These are phyloP conservation scores for Cordyceps javanica DNA, from an alignment of 2,329 filamentous ascomycete genomes.

Conservation along the genomic window DNA sequence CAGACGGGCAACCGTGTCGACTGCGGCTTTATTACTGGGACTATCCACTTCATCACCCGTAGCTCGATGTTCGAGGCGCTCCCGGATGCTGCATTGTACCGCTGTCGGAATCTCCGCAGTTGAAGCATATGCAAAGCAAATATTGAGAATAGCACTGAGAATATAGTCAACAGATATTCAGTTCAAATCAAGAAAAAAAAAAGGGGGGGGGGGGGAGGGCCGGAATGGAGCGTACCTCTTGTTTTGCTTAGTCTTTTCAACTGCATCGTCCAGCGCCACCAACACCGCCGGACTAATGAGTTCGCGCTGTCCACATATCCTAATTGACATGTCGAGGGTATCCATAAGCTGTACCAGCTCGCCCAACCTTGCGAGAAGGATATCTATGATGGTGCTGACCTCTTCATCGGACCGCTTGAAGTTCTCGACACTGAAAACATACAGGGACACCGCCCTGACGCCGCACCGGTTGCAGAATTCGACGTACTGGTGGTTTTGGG, in stretches of 20 bases:
- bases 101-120: neutral
- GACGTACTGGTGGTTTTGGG: neutral
- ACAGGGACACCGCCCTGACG: conserved; percentile 85
- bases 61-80: conserved; percentile 44
- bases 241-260: conserved; percentile 74
- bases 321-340: conserved; percentile 71
- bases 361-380: conserved; percentile 80
- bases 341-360: conserved; percentile 82
- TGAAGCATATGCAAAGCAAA: neutral
- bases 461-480: conserved; percentile 62
- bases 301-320: conserved; percentile 70
- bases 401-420: conserved; percentile 89
- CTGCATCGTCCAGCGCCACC: conserved; percentile 71
- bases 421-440: conserved; percentile 93
- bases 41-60: conserved; percentile 27
- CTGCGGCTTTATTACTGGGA: conserved; percentile 39
- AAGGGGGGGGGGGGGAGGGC: too few relatives aligned
- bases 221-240: conserved; percentile 47
- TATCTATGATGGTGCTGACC: conserved; percentile 85
- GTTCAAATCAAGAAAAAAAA: neutral
- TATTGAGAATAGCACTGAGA: conserved; percentile 55
- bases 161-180: too few relatives aligned
- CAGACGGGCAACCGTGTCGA: conserved; percentile 71
- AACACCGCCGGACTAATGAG: conserved; percentile 74
- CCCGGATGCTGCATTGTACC: neutral